phyloP scores from a whole-genome alignment of 306 rosid species.

The Cicer pinnatifidum region DNA sequence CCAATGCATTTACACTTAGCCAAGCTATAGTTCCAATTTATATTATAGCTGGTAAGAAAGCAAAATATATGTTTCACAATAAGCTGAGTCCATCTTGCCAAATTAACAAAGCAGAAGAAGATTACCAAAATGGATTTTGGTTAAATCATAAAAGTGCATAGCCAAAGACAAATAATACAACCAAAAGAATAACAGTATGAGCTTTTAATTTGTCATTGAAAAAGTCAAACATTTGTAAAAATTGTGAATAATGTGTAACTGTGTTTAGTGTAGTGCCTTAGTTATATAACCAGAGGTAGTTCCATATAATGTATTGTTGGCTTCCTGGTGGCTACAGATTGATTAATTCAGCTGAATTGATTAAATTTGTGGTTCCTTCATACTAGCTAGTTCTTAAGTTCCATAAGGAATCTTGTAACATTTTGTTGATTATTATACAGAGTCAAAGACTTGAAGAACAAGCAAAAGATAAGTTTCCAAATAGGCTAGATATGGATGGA shows the following conservation, averaged over 20 bases:
- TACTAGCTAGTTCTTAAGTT: constrained; percentile 61
- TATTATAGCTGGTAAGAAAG: constrained; percentile 67
- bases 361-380: too few species aligned
- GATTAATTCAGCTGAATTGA: too few species aligned
- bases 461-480: constrained; percentile 25
- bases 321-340: too few species aligned
- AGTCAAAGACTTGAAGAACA: constrained; percentile 48
- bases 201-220: neutral
- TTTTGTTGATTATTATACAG: constrained; percentile 47
- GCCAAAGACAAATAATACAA: constrained; percentile 37
- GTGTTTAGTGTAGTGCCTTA: too few species aligned
- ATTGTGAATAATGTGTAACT: too few species aligned
- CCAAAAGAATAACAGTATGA: constrained; percentile 27
- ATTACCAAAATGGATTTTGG: neutral
- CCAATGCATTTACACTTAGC: too few species aligned
- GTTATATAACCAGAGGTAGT: too few species aligned
- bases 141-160: constrained; percentile 8
- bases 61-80: constrained; percentile 20
- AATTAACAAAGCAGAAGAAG: constrained; percentile 40
- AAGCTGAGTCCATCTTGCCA: constrained; percentile 32
- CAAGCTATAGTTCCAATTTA: constrained; percentile 92
- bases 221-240: too few species aligned
- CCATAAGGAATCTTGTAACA: constrained; percentile 34
- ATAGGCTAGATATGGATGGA: constrained; percentile 14
- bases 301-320: too few species aligned